A percentile compares a stretch with the other conserved stretches of the same genome.
These are phyloP conservation scores for Dichomitus squalens DNA, from an alignment of 1,284 basidiomycete species.

Conservation along the genomic window DNA sequence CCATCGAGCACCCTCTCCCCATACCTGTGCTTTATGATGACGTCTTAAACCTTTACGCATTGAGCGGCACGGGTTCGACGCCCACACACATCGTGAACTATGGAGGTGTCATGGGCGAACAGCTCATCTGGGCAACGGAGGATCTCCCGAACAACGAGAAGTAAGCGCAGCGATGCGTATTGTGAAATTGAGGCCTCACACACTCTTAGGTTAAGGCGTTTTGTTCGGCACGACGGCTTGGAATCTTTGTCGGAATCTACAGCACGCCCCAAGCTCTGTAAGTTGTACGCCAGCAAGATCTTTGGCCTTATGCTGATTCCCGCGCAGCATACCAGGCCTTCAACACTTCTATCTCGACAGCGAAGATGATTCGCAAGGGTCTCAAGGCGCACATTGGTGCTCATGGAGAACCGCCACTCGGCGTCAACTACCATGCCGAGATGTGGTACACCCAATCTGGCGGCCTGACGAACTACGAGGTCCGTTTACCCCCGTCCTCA, in stretches of 20 bases:
- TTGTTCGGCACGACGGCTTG: constrained; percentile 66
- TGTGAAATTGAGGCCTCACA: background rate
- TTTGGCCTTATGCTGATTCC: background rate
- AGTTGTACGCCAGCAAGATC: constrained; percentile 23
- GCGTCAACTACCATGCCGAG: constrained; percentile 75
- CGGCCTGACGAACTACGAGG: constrained; percentile 55
- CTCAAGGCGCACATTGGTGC: constrained; percentile 68
- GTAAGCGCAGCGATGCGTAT: constrained; percentile 36
- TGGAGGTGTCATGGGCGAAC: constrained; percentile 67
- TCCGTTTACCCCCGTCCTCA: constrained; percentile 16
- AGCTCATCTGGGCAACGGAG: constrained; percentile 64
- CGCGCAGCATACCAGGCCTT: constrained; percentile 60
- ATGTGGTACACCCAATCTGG: constrained; percentile 65
- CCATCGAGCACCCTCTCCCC: constrained; percentile 72
- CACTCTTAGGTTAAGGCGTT: constrained; percentile 52
- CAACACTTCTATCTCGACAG: constrained; percentile 67
- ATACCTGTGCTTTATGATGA: constrained; percentile 70
- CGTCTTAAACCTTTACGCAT: constrained; percentile 56
- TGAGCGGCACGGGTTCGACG: constrained; percentile 71
- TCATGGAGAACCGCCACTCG: constrained; percentile 74
- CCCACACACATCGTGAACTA: constrained; percentile 78
- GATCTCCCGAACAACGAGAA: constrained; percentile 69
- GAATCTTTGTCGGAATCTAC: constrained; percentile 63
- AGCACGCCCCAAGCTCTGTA: constrained; percentile 59
- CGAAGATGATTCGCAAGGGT: constrained; percentile 66